Evolutionary conservation across 2,329 filamentous ascomycete genomes (phyloP).

Genomic region (Ilyonectria robusta): DNA sequence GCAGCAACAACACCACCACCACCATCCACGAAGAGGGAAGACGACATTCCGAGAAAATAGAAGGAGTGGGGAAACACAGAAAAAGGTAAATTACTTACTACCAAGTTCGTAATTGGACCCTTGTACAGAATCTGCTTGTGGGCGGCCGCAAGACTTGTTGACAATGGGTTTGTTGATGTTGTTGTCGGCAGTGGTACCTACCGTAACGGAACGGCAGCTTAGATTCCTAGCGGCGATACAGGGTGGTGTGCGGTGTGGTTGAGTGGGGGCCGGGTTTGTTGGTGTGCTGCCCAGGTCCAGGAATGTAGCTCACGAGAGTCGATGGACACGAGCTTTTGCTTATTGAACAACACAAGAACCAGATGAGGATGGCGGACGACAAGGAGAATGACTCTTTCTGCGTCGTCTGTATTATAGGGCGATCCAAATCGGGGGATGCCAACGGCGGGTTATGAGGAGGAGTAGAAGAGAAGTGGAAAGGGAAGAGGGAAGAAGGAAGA

Average conservation of each 20-base stretch:
- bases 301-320: not conserved
- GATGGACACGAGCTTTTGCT: constrained; percentile 6
- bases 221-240: constrained; percentile 43
- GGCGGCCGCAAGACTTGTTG: constrained; percentile 13
- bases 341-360: not conserved
- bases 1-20: constrained; percentile 32
- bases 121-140: not conserved
- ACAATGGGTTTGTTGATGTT: constrained; percentile 25
- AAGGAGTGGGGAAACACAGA: not conserved
- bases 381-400: not conserved
- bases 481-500: constrained; percentile 14
- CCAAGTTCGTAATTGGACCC: not conserved
- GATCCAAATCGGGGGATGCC: constrained; percentile 27
- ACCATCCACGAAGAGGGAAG: constrained; percentile 8
- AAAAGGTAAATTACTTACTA: constrained; percentile 9
- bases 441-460: constrained; percentile 17
- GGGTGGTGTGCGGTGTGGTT: constrained; percentile 33
- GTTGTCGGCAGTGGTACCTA: constrained; percentile 38
- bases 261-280: constrained; percentile 36
- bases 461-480: not conserved
- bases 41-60: constrained; percentile 14
- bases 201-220: constrained; percentile 31
- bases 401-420: constrained; percentile 10
- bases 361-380: not conserved
- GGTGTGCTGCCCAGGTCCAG: constrained; percentile 22